Evolutionary conservation across 768 basidiomycete genomes (phyloP), one percentile per base, ranked within the genome.

Genomic region (Amanita thiersii): DNA sequence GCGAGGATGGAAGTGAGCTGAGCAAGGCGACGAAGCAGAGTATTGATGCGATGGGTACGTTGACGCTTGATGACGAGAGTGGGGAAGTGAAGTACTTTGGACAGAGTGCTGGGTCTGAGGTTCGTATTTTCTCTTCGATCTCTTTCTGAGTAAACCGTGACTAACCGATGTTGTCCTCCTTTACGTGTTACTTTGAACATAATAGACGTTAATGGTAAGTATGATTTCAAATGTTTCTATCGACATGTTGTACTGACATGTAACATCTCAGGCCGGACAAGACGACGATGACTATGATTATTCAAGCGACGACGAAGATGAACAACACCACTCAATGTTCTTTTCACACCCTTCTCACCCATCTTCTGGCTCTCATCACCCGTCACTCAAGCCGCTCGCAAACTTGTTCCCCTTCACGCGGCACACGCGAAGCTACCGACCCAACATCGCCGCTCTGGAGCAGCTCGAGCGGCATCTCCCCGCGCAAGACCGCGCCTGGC

Each of bases 21-120:
- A n/a, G n/a, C n/a, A n/a, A n/a, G n/a, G 59, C 29, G 54, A 64
- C 44, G 43, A 54, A 45, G 39, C 62, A 57, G 32, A 59, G 56
- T 2, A 66, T 80, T 32, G 78, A 77, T 44, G 76, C 76, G 0
- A 57, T 81, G n/a, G 81, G 80, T 0, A 79, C 80, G 1, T 51
- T 83, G 40, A 78, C 79, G 2, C 56, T 83, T 7, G 73, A 71
- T 20, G 75, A 75, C 39, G n/a, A 42, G 24, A 67, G 73, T 10
- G 81, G 80, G 12, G 66, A 75, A 43, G 65, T 75, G 43, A 77
- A 74, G 50, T 83, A 80, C 51, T 79, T 79, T 50, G 81, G 81
- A 12, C 63, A 75, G 19, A 76, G 76, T 6, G 79, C 76, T 26
- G 78, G 78, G 2, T 72, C 76, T n/a, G 78, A 81, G 64, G 70